Percentiles rank a stretch among this genome's conserved stretches.
Conservation (phyloP, 2,329 filamentous ascomycete species). For the Penicillium sp. region DNA sequence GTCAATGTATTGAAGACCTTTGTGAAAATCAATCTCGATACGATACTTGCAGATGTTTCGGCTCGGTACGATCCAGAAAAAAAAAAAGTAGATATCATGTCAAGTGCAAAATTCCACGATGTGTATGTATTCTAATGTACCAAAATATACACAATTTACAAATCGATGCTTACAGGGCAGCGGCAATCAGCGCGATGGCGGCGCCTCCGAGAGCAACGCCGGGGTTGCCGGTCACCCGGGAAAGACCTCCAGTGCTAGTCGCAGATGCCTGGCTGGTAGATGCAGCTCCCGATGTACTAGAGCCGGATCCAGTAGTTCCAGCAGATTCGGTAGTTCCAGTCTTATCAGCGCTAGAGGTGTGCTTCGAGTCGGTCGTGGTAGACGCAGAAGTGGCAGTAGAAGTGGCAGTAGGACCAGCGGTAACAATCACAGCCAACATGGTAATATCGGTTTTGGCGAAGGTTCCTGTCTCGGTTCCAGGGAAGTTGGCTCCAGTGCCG, state of each 20-base stretch:
- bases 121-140: not conserved
- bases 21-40: not conserved
- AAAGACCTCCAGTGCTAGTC: constrained; percentile 7
- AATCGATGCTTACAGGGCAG: not conserved
- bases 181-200: constrained; percentile 5
- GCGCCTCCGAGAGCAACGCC: constrained; percentile 2
- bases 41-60: not conserved
- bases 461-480: constrained; percentile 11
- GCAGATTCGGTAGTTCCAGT: not conserved
- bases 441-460: constrained; percentile 8
- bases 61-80: not conserved
- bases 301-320: not conserved
- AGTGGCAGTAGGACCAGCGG: constrained; percentile 7
- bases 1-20: not conserved
- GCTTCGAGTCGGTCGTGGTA: not conserved
- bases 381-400: not conserved
- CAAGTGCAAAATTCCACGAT: not conserved
- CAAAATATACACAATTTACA: not conserved
- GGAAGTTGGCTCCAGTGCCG: constrained; percentile 16
- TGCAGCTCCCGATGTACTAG: not conserved
- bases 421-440: constrained; percentile 24
- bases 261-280: not conserved
- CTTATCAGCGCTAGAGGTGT: not conserved
- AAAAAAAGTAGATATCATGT: not conserved
- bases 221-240: constrained; percentile 7